These are phyloP conservation scores for Dipodascopsis uninucleata DNA, from an alignment of 805 yeast genomes.

Conservation along the genomic window DNA sequence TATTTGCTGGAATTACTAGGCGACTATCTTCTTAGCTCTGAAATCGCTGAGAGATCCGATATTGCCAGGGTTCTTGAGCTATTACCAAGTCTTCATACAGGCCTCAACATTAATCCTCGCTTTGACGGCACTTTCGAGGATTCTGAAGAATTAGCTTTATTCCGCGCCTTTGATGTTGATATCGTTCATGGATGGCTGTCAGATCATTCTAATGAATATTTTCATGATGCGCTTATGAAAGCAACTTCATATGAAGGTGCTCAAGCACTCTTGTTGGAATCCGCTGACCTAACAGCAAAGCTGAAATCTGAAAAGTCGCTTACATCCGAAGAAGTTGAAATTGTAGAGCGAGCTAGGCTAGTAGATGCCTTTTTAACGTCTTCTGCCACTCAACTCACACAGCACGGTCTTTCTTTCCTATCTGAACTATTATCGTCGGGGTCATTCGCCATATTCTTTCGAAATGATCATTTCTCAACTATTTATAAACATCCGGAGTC, in stretches of 20 bases:
- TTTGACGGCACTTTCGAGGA: slow-evolving; percentile 59
- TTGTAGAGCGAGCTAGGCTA: slow-evolving; percentile 23
- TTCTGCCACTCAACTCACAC: slow-evolving; percentile 74
- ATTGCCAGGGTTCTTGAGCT: slow-evolving; percentile 47
- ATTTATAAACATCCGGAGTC: slow-evolving; percentile 41
- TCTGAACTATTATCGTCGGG: slow-evolving; percentile 47
- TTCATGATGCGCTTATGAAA: slow-evolving; percentile 37
- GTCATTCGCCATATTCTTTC: slow-evolving; percentile 66
- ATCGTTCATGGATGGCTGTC: slow-evolving; percentile 83
- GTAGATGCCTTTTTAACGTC: slow-evolving; percentile 51
- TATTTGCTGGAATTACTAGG: slow-evolving; percentile 51
- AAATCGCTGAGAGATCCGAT: slow-evolving; percentile 14
- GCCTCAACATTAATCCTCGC: slow-evolving; percentile 68
- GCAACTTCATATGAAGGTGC: slow-evolving; percentile 55
- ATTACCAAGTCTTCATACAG: slow-evolving; percentile 64
- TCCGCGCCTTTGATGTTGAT: slow-evolving; percentile 54
- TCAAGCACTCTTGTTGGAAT: slow-evolving; percentile 54
- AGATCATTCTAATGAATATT: slow-evolving; percentile 38
- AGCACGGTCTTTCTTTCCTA: slow-evolving; percentile 54
- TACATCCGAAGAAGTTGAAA: slow-evolving; percentile 11
- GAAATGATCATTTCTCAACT: slow-evolving; percentile 87
- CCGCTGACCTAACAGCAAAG: slow-evolving; percentile 37
- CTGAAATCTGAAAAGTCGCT: slow-evolving; percentile 11
- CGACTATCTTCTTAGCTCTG: slow-evolving; percentile 41
- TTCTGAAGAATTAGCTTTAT: slow-evolving; percentile 53